A percentile compares a stretch with the other conserved stretches of the same genome.
phyloP scores from a whole-genome alignment of 192 early-diverging fungal genomes.

The Linnemannia elongata region DNA sequence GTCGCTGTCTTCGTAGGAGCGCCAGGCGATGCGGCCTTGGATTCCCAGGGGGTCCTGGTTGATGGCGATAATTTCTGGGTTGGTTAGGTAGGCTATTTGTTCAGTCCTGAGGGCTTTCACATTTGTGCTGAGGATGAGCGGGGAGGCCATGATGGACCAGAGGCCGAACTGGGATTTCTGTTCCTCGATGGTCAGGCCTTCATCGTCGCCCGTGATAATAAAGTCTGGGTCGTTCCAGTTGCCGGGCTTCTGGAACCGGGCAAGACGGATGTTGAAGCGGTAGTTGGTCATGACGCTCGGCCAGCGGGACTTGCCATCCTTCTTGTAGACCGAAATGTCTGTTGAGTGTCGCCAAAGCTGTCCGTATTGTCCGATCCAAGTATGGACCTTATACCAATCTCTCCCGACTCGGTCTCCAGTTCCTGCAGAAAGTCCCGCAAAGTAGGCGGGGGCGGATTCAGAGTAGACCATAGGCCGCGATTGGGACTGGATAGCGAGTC shows the following conservation, averaged over 20 bases:
- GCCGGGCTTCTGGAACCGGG: constrained; percentile 52
- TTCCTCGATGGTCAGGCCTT: constrained; percentile 49
- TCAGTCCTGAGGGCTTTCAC: constrained; percentile 50
- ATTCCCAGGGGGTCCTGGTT: constrained; percentile 72
- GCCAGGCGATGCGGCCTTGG: constrained; percentile 38
- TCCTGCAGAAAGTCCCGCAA: constrained; percentile 49
- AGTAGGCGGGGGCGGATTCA: constrained; percentile 58
- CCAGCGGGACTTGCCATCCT: constrained; percentile 49
- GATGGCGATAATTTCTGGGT: constrained; percentile 68
- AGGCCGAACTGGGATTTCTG: constrained; percentile 66
- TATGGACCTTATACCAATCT: constrained; percentile 58
- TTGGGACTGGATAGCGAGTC: constrained; percentile 19
- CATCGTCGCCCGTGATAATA: constrained; percentile 61
- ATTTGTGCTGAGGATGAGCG: constrained; percentile 71
- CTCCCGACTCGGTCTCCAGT: constrained; percentile 40
- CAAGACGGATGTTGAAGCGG: constrained; percentile 59
- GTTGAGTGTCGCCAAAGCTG: constrained; percentile 59
- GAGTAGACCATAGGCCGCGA: constrained; percentile 51
- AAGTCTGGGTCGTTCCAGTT: constrained; percentile 60
- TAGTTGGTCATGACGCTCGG: constrained; percentile 49
- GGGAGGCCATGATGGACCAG: constrained; percentile 71
- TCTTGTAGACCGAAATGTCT: constrained; percentile 46
- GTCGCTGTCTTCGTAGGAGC: constrained; percentile 18
- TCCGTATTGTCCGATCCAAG: constrained; percentile 57
- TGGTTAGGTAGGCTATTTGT: constrained; percentile 55